Base-by-base conservation (phyloP, 192 early-diverging fungal species). In the Coemansia sp. region DNA sequence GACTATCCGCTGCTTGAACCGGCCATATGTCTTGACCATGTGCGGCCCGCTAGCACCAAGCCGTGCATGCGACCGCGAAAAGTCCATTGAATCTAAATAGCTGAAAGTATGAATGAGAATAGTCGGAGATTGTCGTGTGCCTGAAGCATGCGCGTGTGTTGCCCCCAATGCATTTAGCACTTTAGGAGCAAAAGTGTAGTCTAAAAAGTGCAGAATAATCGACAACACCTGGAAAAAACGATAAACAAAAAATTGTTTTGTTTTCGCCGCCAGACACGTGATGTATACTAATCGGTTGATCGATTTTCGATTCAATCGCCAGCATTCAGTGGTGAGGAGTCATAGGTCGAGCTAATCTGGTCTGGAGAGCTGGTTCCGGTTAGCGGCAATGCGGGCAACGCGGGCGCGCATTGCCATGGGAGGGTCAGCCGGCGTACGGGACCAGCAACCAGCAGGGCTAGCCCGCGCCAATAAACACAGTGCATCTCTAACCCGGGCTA, bases 21-120 rank as follows among this genome's bases (percentile, higher is more conserved):
- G 57, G 1, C 73, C 73, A 44, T 75, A 75, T 26, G 73, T 75
- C 23, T 69, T 75, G 47, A 75, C 66, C 58, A 69, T 58, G 6
- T 64, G 66, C 35, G 66, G 46, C 3, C 56, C 55, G 34, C 52
- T 26, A 10, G 35, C 39, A n/a, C 53, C 66, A 17, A 64, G 53
- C 19, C 73, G 66, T 8, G 51, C 25, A 35, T 58, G 72, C 48
- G 65, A 58, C 50, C 50, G 53, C 20, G 66, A 54, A 51, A 58
- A 64, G 26, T 69, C 73, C 73, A 75, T 75, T 55, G 28, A 4
- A 56, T 8, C 38, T 39, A 15, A 7, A 8, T 14, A 2, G 4
- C 17, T 14, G 19, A 39, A 39, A 17, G n/a, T 29, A 29, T 29
- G 19, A 17, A 17, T 7, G 19, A 20, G 19, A 39, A 20, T 15